Conservation (phyloP, 2,329 filamentous ascomycete genomes). For the Xenoacremonium recifei region DNA sequence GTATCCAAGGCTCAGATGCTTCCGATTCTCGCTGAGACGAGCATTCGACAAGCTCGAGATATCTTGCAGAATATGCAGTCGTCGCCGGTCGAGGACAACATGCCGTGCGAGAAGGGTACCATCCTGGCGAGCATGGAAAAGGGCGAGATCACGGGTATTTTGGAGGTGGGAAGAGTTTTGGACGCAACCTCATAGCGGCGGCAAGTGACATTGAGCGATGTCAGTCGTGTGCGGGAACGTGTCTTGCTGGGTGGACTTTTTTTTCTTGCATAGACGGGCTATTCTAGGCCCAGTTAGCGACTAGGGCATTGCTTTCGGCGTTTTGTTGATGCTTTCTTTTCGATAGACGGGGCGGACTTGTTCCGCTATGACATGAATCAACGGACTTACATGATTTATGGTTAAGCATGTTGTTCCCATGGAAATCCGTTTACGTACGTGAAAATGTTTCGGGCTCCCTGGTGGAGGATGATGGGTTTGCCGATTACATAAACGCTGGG, state of each 20-base stretch:
- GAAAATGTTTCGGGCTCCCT: neutral
- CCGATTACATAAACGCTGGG: no score
- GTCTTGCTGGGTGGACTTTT: slow-evolving; percentile 3
- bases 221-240: neutral
- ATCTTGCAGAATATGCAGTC: slow-evolving; percentile 45
- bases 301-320: neutral
- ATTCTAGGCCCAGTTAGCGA: slow-evolving; percentile 2
- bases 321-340: no score
- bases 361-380: neutral
- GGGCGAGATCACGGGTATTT: slow-evolving; percentile 26
- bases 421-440: neutral
- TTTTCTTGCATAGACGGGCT: slow-evolving; percentile 5
- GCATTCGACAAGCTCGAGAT: slow-evolving; percentile 51
- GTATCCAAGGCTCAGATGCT: slow-evolving; percentile 58
- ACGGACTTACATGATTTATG: neutral
- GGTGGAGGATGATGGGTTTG: neutral
- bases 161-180: slow-evolving; percentile 25
- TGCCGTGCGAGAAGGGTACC: slow-evolving; percentile 15
- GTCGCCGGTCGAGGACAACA: slow-evolving; percentile 29
- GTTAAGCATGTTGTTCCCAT: neutral
- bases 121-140: slow-evolving; percentile 31
- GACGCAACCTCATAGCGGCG: slow-evolving; percentile 8
- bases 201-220: neutral
- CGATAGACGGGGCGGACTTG: no score
- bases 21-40: slow-evolving; percentile 53